These are phyloP conservation scores for Nemania diffusa DNA, from an alignment of 2,329 filamentous ascomycete species.

Conservation along the genomic window DNA sequence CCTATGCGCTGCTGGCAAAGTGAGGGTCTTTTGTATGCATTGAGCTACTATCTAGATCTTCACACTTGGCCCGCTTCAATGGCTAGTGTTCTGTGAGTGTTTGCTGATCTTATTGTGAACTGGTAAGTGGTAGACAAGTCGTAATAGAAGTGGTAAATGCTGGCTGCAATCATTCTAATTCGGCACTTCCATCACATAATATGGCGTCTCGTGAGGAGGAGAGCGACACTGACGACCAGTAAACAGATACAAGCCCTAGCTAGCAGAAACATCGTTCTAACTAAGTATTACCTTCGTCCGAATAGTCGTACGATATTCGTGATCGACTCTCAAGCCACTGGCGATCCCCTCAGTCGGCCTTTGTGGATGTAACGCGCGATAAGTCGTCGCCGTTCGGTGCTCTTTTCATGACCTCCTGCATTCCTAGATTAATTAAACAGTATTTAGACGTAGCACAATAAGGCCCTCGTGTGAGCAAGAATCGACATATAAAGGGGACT, in stretches of 20 bases:
- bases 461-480: background rate
- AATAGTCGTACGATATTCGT: background rate
- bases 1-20: background rate
- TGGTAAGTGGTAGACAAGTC: background rate
- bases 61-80: background rate
- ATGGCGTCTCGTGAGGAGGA: background rate
- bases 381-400: background rate
- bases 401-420: background rate
- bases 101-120: background rate
- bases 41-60: background rate
- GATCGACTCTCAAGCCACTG: background rate
- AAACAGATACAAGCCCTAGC: background rate
- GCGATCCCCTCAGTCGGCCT: background rate
- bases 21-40: background rate
- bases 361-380: background rate
- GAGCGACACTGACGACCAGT: background rate
- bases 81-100: background rate
- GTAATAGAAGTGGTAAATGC: background rate
- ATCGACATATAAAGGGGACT: background rate
- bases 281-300: background rate
- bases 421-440: background rate
- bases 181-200: background rate
- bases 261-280: background rate
- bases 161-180: background rate
- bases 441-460: background rate